A percentile compares a stretch with the other conserved stretches of the same genome.
These are phyloP conservation scores for Phytophthora rubi DNA, from an alignment of 352 stramenopile species.

Conservation along the genomic window DNA sequence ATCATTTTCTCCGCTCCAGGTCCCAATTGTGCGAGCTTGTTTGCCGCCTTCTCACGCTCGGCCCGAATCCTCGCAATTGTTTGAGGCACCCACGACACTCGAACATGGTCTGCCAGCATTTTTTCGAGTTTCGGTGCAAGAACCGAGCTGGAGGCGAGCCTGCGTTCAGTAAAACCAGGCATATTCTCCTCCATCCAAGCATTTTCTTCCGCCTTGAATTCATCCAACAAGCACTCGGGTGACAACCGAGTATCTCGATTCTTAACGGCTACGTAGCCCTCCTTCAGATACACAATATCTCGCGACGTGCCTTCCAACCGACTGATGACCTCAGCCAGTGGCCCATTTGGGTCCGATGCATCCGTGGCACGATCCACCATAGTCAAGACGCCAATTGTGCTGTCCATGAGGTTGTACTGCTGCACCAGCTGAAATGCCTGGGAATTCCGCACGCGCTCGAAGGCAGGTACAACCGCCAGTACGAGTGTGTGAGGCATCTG, in stretches of 20 bases:
- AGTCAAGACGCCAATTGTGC: constrained; percentile 50
- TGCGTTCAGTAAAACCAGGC: constrained; percentile 29
- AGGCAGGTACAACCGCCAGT: constrained; percentile 45
- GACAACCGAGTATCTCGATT: constrained; percentile 39
- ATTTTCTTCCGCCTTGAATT: constrained; percentile 35
- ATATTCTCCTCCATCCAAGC: constrained; percentile 39
- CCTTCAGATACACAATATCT: constrained; percentile 43
- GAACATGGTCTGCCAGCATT: constrained; percentile 44
- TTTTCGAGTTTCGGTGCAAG: constrained; percentile 42
- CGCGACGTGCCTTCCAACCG: constrained; percentile 35
- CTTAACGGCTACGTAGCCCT: constrained; percentile 50
- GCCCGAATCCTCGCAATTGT: constrained; percentile 16
- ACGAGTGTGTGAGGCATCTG: constrained; percentile 44
- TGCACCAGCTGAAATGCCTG: constrained; percentile 57
- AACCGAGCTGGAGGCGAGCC: constrained; percentile 34
- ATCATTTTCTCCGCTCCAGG: constrained; percentile 25
- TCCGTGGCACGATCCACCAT: constrained; percentile 48
- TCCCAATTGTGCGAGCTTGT: constrained; percentile 17
- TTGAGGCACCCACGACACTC: constrained; percentile 35
- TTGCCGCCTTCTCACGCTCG: not conserved
- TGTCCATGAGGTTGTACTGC: constrained; percentile 40
- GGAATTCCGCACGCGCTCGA: constrained; percentile 43
- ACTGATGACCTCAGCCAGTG: constrained; percentile 34
- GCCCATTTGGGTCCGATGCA: constrained; percentile 24
- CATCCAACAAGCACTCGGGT: constrained; percentile 26